Evolutionary conservation across 148 eudicot species (phyloP).

Genomic region (Fagopyrum esculentum): DNA sequence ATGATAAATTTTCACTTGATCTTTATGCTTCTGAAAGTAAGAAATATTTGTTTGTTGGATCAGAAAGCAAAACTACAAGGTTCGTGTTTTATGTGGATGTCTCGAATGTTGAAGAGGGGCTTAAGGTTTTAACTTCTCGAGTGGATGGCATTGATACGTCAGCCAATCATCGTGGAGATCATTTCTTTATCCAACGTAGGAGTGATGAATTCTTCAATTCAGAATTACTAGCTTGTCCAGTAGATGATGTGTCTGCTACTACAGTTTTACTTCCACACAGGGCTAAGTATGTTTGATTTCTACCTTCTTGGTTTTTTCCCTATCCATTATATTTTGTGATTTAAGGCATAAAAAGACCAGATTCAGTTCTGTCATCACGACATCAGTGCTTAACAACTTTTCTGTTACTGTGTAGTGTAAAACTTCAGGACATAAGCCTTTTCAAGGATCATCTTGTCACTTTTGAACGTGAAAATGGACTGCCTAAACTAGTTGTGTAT

Average conservation of each 20-base stretch:
- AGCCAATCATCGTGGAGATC: slow-evolving; percentile 80
- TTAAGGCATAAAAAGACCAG: background rate
- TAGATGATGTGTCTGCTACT: slow-evolving; percentile 55
- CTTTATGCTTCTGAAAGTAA: slow-evolving; percentile 79
- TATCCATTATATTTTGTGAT: background rate
- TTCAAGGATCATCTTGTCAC: slow-evolving; percentile 72
- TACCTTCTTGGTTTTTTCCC: background rate
- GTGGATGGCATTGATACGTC: slow-evolving; percentile 69
- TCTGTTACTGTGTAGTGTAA: slow-evolving; percentile 47
- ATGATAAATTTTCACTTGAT: slow-evolving; percentile 64
- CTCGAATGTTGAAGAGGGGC: slow-evolving; percentile 47
- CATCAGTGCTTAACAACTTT: slow-evolving; percentile 15
- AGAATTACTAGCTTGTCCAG: slow-evolving; percentile 81
- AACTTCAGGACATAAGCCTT: slow-evolving; percentile 57
- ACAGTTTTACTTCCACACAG: slow-evolving; percentile 67
- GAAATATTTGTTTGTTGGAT: slow-evolving; percentile 63
- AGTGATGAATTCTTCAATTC: slow-evolving; percentile 79
- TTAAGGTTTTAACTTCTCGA: slow-evolving; percentile 66
- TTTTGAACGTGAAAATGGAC: slow-evolving; percentile 66
- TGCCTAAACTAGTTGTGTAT: slow-evolving; percentile 48
- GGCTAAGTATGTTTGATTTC: slow-evolving; percentile 40
- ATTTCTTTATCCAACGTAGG: slow-evolving; percentile 72
- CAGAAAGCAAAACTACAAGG: slow-evolving; percentile 75
- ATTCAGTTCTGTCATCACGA: background rate
- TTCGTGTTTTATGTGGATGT: slow-evolving; percentile 67